Base-by-base conservation (phyloP, 331 rosid species). In the Spiraea crenata region DNA sequence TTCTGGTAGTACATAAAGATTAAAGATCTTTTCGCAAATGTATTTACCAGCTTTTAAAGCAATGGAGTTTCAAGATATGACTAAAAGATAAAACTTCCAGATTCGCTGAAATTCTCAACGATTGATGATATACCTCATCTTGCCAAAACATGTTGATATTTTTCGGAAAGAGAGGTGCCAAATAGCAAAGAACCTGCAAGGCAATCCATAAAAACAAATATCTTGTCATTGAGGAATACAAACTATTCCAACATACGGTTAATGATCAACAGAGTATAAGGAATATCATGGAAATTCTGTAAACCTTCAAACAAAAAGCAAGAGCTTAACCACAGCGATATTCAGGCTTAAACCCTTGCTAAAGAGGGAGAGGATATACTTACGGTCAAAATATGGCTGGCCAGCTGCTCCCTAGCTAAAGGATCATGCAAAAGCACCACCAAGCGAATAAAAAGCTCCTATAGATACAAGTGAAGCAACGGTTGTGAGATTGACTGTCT, bases 341-440 rank as follows among this genome's bases (percentile, higher is more conserved):
- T 7, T 50, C 62, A 39, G 39, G 50, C 56, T 7, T 9, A 69
- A 55, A 59, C 8, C 41, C 25, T 40, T 1, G 1, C 42, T 55
- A 7, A 41, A 52, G 14, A 12, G 35, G 31, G 71, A 75, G 47
- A 14, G 46, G 70, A 63, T 56, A 16, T 40, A 66, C 97, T 80
- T 74, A 93, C 98, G 3, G 89, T 90, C 87, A 93, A 80, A 83
- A 91, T 84, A 56, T 93, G 99, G 77, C 92, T 87, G 46, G 96
- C 92, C 72, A 84, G 83, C 84, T 89, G 96, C 82, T 89, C 95
- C 83, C 92, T 84, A 8, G 97, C 95, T 58, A 93, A 75, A 68
- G 99, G 99, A 82, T 93, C 85, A 60, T 93, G 99, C 80, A 93
- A 81, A 84, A 91, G 97, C 79, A 91, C 99, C 82, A 93, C 77